These are phyloP conservation scores for Eucalyptus leucophloia DNA, from an alignment of 345 rosid species.

Conservation along the genomic window DNA sequence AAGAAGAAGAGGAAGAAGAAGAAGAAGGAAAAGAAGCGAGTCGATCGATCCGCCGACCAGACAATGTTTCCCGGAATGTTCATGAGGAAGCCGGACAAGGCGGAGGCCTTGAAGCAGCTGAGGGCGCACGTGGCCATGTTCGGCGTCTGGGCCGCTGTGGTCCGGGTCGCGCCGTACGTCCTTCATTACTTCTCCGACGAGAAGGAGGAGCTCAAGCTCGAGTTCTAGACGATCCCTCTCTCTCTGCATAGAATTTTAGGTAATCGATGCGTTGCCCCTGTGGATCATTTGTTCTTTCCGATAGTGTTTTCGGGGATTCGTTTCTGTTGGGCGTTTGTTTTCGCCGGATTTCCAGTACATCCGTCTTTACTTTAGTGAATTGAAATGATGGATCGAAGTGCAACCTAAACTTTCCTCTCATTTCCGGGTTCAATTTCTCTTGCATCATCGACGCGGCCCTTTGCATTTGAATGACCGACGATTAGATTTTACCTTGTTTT, in stretches of 20 bases:
- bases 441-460: not conserved
- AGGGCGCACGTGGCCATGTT: slow-evolving; percentile 45
- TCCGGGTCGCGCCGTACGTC: slow-evolving; percentile 62
- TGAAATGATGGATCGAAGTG: not conserved
- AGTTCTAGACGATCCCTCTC: slow-evolving; percentile 15
- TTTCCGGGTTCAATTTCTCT: not conserved
- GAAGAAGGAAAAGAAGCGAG: not conserved
- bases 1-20: not conserved
- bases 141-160: slow-evolving; percentile 42
- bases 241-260: not conserved
- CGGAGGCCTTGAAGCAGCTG: slow-evolving; percentile 72
- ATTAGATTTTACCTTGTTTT: not conserved
- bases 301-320: not conserved
- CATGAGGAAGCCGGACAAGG: slow-evolving; percentile 74
- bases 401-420: not conserved
- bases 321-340: not conserved
- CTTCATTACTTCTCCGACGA: slow-evolving; percentile 54
- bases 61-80: slow-evolving; percentile 90
- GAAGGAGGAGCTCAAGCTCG: slow-evolving; percentile 74
- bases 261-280: not conserved
- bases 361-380: not conserved
- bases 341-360: not conserved
- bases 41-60: not conserved
- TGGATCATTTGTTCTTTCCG: not conserved
- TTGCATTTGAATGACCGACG: not conserved